Conservation (phyloP, 176 grass and related monocot species). For the Secale cereale region DNA sequence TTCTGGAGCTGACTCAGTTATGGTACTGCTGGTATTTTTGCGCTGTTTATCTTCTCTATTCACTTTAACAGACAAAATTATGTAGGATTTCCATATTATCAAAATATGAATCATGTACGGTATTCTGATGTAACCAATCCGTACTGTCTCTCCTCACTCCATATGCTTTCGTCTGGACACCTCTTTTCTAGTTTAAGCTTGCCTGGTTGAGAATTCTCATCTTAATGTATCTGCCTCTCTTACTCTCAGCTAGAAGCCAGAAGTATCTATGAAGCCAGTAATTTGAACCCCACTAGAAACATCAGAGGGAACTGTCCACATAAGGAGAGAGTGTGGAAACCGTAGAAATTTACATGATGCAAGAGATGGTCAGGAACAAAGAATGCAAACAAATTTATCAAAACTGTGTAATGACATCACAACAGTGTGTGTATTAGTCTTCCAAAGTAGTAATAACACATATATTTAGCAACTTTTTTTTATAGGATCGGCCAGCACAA, state of each 20-base stretch:
- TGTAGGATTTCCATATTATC: background rate
- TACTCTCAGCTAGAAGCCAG: background rate
- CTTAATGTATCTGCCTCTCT: background rate
- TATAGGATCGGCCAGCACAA: background rate
- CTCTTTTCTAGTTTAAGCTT: background rate
- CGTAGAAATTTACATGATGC: background rate
- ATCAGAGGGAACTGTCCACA: background rate
- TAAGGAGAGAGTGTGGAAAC: background rate
- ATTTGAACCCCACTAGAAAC: background rate
- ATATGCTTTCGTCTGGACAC: background rate
- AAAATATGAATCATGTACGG: background rate
- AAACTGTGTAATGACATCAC: background rate
- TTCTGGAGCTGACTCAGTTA: background rate
- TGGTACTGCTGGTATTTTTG: background rate
- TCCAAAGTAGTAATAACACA: background rate
- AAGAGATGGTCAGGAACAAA: background rate
- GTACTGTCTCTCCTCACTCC: background rate
- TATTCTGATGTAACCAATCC: background rate
- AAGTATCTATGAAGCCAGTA: background rate
- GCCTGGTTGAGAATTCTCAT: background rate
- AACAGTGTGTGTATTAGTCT: background rate
- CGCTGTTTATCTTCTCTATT: background rate
- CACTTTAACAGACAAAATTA: background rate
- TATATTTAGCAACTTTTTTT: background rate
- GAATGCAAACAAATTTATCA: background rate